phyloP scores from a whole-genome alignment of 805 yeast species.

The Limtongozyma cylindracea region DNA sequence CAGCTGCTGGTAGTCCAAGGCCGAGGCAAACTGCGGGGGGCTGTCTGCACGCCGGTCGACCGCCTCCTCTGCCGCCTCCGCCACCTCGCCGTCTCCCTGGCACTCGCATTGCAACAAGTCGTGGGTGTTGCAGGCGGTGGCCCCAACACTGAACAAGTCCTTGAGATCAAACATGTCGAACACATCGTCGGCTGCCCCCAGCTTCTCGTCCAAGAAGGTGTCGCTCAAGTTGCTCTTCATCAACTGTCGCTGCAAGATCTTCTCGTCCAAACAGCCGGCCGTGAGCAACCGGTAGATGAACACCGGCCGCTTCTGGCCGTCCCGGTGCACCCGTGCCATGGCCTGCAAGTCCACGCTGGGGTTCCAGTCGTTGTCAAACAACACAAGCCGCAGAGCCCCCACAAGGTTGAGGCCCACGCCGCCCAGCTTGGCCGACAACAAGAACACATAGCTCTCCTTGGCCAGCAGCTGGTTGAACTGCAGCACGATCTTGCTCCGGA shows the following conservation, averaged over 20 bases:
- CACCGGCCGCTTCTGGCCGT: conserved; percentile 67
- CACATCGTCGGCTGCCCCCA: conserved; percentile 26
- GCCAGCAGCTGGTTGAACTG: conserved; percentile 28
- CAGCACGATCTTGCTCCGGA: conserved; percentile 39
- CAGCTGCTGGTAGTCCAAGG: too few species aligned
- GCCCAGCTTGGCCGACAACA: conserved; percentile 77
- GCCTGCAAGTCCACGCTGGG: conserved; percentile 86
- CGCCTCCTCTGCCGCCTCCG: too few species aligned
- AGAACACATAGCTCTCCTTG: conserved; percentile 35
- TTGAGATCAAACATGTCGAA: conserved; percentile 46
- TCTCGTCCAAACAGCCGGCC: conserved; percentile 84
- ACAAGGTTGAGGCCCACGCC: conserved; percentile 79
- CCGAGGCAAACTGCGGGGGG: too few species aligned
- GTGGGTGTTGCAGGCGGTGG: conserved; percentile 45
- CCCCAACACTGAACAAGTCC: conserved; percentile 41
- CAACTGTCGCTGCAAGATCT: conserved; percentile 76
- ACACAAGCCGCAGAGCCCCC: conserved; percentile 69
- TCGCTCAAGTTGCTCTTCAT: conserved; percentile 63
- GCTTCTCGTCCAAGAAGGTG: conserved; percentile 23
- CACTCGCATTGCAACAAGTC: conserved; percentile 47
- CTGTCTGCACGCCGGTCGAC: too few species aligned
- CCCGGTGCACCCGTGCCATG: conserved; percentile 86
- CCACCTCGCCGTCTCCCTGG: conserved; percentile 28
- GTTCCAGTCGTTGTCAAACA: conserved; percentile 94
- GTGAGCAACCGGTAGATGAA: conserved; percentile 64